Base-by-base conservation (phyloP, 305 asterid genomes). In the Euphrasia arctica region DNA sequence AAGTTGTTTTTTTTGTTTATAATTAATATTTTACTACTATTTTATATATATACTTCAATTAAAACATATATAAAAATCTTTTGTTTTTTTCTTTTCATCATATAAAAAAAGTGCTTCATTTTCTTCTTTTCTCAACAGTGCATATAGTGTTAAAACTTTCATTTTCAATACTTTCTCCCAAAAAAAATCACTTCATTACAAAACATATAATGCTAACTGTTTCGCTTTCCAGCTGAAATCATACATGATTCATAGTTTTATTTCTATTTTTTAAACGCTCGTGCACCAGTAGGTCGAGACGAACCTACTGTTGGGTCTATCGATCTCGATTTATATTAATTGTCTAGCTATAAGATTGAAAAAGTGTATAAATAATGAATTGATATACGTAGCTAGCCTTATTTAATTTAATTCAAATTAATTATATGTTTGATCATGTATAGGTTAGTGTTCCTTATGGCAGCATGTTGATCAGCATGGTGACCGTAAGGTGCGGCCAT, bases 401-500 rank as follows among this genome's bases (percentile, higher is more conserved):
- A 25, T 25, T 25, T 25, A 25, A 25, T 25, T 25, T 25, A 1
- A 25, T 25, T 25, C 1, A 25, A 18, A 18, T 18, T 18, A 25
- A 25, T 25, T 25, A 25, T 25, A 25, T 25, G 27, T 25, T 25
- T 25, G 27, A 25, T 25, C 27, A 18, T 25, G 2, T 25, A 25
- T 25, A 25, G 27, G 27, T 90, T 56, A 90, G 82, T 62, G 89
- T 90, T 70, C 97, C 97, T 54, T 73, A 82, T 71, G 88, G 81
- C 74, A 82, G 83, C 72, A 78, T 79, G 86, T 63, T 25, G 27
- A 25, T 77, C 61, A 77, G 78, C 5, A 74, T 83, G 14, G 97
- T 87, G 70, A 85, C 97, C 0, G 97, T 90, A n/a, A 85, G 95
- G 78, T 90, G 97, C 67, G 97, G 97, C 32, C 95, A 90, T 68